Evolutionary conservation across 192 early-diverging fungal genomes (phyloP).

Genomic region (Mortierella hygrophila): DNA sequence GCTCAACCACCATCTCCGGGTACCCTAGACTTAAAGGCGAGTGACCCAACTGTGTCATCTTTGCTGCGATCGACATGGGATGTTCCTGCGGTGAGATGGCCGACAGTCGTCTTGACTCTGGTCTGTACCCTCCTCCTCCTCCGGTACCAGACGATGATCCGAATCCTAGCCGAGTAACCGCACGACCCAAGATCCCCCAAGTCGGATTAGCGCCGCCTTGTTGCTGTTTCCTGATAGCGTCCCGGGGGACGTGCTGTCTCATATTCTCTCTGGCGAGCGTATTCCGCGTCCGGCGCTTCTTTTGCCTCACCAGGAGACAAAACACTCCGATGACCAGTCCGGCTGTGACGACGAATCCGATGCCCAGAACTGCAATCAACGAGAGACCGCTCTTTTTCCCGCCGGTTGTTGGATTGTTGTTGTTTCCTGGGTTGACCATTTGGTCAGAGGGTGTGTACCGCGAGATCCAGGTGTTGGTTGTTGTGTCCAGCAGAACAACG

Average conservation of each 20-base stretch:
- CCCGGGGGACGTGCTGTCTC: not conserved
- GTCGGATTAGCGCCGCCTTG: not conserved
- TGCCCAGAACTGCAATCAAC: constrained; percentile 8
- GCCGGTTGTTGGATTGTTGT: not conserved
- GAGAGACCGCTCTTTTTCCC: not conserved
- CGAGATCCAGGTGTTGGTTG: constrained; percentile 40
- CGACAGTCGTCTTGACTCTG: constrained; percentile 6
- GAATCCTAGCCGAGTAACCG: not conserved
- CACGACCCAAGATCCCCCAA: not conserved
- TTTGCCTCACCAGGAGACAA: constrained; percentile 23
- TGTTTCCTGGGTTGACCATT: not conserved
- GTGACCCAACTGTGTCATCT: constrained; percentile 20
- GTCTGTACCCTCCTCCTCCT: not conserved
- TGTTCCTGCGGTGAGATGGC: not conserved
- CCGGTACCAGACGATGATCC: not conserved
- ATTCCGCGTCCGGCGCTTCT: constrained; percentile 33
- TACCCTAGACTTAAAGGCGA: constrained; percentile 22
- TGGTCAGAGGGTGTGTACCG: constrained; percentile 3
- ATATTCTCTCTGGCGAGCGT: constrained; percentile 24
- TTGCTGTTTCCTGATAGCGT: constrained; percentile 10
- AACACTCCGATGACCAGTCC: constrained; percentile 20
- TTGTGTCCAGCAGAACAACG: constrained; percentile 34
- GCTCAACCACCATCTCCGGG: constrained; percentile 29
- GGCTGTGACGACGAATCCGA: constrained; percentile 31
- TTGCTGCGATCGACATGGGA: constrained; percentile 5